These are phyloP conservation scores for Coniochaeta ligniaria DNA, from an alignment of 2,329 filamentous ascomycete species.

Conservation along the genomic window DNA sequence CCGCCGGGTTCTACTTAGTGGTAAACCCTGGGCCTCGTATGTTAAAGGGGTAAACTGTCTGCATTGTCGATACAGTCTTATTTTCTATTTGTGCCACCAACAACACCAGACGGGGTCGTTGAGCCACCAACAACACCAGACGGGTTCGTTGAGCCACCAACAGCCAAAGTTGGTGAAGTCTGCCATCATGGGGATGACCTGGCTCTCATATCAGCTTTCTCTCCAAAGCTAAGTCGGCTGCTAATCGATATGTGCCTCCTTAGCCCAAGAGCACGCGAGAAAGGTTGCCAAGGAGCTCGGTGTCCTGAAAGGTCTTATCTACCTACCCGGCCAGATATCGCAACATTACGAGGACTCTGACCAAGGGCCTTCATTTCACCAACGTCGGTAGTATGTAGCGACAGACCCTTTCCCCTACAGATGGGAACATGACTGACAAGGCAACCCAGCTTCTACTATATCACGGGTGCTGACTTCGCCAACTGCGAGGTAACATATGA, in stretches of 20 bases:
- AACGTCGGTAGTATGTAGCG: conserved; percentile 47
- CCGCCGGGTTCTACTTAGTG: neutral
- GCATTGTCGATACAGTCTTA: neutral
- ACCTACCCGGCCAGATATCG: conserved; percentile 44
- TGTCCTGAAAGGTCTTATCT: conserved; percentile 44
- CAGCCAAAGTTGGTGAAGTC: neutral
- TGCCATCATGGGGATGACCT: neutral
- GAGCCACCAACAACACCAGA: neutral
- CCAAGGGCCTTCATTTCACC: conserved; percentile 46
- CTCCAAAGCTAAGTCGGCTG: neutral
- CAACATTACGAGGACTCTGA: conserved; percentile 52
- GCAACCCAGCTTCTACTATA: conserved; percentile 48
- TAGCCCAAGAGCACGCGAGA: conserved; percentile 50
- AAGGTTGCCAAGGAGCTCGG: conserved; percentile 47
- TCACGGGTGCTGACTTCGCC: conserved; percentile 46
- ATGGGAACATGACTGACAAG: neutral
- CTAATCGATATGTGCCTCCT: neutral
- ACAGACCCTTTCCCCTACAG: neutral
- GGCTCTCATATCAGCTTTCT: neutral
- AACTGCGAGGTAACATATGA: conserved; percentile 52
- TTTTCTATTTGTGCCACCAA: neutral
- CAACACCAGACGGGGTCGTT: neutral
- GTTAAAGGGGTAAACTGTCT: neutral
- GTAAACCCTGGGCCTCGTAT: neutral
- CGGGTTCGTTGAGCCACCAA: neutral